phyloP scores from a whole-genome alignment of 805 yeast genomes.

The Starmerella geochares region DNA sequence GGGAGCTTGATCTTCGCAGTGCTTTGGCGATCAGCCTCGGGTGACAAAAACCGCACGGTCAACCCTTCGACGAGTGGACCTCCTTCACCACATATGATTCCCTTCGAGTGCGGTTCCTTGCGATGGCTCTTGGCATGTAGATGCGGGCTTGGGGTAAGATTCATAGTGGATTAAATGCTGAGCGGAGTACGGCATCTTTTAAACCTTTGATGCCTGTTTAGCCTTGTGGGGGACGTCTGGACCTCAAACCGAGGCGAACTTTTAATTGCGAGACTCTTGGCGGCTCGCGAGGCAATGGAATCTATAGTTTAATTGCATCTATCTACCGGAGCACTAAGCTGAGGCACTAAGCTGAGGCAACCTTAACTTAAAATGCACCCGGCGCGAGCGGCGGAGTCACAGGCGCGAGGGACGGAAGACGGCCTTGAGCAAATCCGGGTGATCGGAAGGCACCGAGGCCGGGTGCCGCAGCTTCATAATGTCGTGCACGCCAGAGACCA shows the following conservation, averaged over 20 bases:
- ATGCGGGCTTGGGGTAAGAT: too few species aligned
- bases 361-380: too few species aligned
- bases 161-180: too few species aligned
- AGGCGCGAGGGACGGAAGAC: background rate
- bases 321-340: background rate
- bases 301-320: slow-evolving; percentile 1
- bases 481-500: slow-evolving; percentile 29
- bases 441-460: background rate
- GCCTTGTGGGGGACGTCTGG: too few species aligned
- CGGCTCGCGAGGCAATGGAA: too few species aligned
- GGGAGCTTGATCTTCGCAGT: background rate
- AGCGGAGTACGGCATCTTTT: too few species aligned
- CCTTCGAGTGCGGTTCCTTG: background rate
- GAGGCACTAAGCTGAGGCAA: background rate
- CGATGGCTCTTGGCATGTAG: too few species aligned
- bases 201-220: too few species aligned
- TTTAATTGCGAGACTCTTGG: too few species aligned
- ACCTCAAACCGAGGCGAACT: too few species aligned
- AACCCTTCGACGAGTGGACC: background rate
- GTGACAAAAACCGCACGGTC: background rate
- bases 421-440: background rate
- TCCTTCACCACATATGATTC: background rate
- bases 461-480: slow-evolving; percentile 24
- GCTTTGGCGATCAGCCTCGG: background rate
- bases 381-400: background rate